Percentiles rank a stretch among this genome's conserved stretches.
Evolutionary conservation across 345 rosid species (phyloP).

Genomic region (Pistacia atlantica): DNA sequence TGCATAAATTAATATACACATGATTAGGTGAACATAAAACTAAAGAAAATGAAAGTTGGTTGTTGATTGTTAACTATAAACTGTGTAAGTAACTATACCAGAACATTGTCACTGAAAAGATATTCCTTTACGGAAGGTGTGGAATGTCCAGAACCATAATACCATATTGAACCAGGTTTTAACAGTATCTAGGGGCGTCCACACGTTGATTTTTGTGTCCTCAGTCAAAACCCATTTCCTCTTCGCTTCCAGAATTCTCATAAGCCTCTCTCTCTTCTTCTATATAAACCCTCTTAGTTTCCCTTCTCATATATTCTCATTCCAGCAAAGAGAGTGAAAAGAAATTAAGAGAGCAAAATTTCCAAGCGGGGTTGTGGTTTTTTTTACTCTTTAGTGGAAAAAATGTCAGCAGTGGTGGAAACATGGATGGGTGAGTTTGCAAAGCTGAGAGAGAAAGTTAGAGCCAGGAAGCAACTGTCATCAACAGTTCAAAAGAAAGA

Average conservation of each 20-base stretch:
- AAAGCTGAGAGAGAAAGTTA: slow-evolving; percentile 55
- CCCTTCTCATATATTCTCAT: too few relatives aligned
- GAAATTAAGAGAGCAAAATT: too few relatives aligned
- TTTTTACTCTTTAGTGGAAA: background rate
- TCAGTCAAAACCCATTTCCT: background rate
- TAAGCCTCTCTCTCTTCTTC: background rate
- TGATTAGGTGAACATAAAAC: too few relatives aligned
- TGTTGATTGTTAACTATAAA: background rate
- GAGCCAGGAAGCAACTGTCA: slow-evolving; percentile 34
- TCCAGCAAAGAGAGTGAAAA: too few relatives aligned
- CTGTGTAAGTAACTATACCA: background rate
- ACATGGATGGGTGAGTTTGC: slow-evolving; percentile 52
- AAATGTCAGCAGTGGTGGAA: slow-evolving; percentile 59
- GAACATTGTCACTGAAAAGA: background rate
- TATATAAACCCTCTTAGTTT: slow-evolving; percentile 22
- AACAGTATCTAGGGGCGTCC: background rate
- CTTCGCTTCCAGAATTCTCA: background rate
- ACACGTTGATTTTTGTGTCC: background rate
- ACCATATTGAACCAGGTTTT: background rate
- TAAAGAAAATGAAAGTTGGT: too few relatives aligned
- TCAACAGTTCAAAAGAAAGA: slow-evolving; percentile 19
- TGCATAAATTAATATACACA: too few relatives aligned
- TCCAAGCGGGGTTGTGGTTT: too few relatives aligned
- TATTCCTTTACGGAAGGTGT: background rate
- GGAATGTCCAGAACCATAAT: background rate